Base-by-base conservation (phyloP, 495 filamentous ascomycete genomes). In the Glonium stellatum region DNA sequence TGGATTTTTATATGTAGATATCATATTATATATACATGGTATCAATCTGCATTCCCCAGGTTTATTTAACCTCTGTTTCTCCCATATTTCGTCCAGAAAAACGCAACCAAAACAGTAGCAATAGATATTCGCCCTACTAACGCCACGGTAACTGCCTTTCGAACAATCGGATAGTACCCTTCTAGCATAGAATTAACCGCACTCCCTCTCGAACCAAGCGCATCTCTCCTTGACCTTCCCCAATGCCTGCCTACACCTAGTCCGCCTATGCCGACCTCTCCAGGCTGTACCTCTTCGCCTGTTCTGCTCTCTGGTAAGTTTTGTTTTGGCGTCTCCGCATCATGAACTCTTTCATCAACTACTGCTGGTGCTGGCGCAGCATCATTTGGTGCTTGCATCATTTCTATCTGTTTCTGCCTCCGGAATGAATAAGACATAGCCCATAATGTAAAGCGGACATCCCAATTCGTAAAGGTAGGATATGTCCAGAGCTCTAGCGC, bases 401-500 rank as follows among this genome's bases (percentile, higher is more conserved):
- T 71, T 52, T 76, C 77, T 8, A 73, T 69, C 61, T 75, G 70
- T 65, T 87, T 87, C 58, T 75, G 76, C 56, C 78, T 79, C 25
- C 84, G 81, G 59, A 89, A 78, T 19, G 69, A 67, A 63, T 80
- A 82, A 0, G 86, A 87, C 56, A 89, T 63, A 12, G 85, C 53
- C 72, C 79, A 83, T 34, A 88, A 75, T 37, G 84, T 72, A 42
- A 84, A 69, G 3, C 79, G 74, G 8, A 89, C 71, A 70, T 90
- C 87, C 39, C 75, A 77, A 5, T 83, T 75, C 1, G 86, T 87
- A 68, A 90, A 90, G 9, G 85, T 89, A 0, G 88, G 88, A 67
- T 86, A 89, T 19, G 77, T 77, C 86, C 86, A 90, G 27, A 87
- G 58, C 44, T 79, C 72, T 5, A 87, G 73, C 0, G 84, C 79